phyloP scores from a whole-genome alignment of 495 filamentous ascomycete genomes.

The Filosporella fistucella region DNA sequence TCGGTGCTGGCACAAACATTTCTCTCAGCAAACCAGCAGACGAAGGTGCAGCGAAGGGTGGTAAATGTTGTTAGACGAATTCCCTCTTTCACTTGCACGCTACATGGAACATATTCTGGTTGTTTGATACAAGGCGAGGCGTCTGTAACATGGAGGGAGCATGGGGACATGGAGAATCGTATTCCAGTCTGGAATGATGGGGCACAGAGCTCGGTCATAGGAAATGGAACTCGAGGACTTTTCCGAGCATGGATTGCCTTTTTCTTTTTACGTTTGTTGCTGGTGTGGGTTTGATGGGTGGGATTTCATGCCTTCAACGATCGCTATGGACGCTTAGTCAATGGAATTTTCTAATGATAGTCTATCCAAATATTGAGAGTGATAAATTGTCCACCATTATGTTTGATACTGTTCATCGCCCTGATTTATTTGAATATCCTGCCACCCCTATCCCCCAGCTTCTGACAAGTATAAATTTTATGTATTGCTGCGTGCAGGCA shows the following conservation, averaged over 20 bases:
- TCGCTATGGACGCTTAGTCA: conserved; percentile 18
- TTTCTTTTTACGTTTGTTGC: conserved; percentile 25
- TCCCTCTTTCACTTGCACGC: neutral
- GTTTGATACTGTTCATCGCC: no score
- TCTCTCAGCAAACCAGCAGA: conserved; percentile 74
- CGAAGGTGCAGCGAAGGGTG: conserved; percentile 71
- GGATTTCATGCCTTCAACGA: conserved; percentile 28
- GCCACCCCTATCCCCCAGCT: no score
- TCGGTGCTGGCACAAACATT: conserved; percentile 70
- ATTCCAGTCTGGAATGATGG: conserved; percentile 23
- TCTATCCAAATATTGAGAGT: no score
- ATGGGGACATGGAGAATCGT: conserved; percentile 29
- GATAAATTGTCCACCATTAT: no score
- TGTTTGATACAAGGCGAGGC: conserved; percentile 27
- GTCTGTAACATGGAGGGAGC: conserved; percentile 26
- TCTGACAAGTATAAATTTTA: no score
- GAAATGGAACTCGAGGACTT: no score
- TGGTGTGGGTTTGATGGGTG: conserved; percentile 19
- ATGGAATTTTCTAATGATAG: conserved; percentile 18
- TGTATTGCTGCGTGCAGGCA: no score
- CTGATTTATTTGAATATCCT: no score
- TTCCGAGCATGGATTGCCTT: conserved; percentile 34
- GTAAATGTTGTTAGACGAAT: conserved; percentile 74
- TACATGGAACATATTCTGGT: conserved; percentile 18
- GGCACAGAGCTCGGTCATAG: neutral